Evolutionary conservation across 2,329 filamentous ascomycete species (phyloP).

Genomic region (Fusarium avenaceum): DNA sequence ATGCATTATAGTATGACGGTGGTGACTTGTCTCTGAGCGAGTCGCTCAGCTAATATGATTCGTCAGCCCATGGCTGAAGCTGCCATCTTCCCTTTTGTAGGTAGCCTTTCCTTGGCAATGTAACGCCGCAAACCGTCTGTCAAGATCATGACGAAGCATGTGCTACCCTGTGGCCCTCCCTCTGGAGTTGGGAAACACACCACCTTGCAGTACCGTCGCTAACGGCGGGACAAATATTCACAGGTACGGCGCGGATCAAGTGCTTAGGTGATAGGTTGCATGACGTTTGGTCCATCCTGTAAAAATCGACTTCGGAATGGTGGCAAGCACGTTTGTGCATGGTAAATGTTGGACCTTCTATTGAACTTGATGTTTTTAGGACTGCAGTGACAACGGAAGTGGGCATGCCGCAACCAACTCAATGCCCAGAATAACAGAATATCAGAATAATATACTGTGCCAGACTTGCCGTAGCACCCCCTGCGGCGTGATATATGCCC

Average conservation of each 20-base stretch:
- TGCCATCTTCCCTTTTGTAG: constrained; percentile 12
- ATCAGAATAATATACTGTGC: constrained; percentile 3
- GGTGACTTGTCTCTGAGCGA: constrained; percentile 9
- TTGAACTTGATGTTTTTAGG: neutral
- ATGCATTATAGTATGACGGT: constrained; percentile 4
- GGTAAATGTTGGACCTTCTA: neutral
- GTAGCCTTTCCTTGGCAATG: constrained; percentile 22
- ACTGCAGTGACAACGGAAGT: neutral
- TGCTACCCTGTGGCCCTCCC: constrained; percentile 18
- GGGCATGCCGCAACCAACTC: constrained; percentile 1
- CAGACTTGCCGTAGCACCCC: constrained; percentile 9
- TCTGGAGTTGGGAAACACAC: constrained; percentile 19
- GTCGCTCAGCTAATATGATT: constrained; percentile 10
- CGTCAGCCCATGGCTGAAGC: constrained; percentile 9
- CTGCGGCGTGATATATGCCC: constrained; percentile 12
- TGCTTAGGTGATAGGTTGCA: constrained; percentile 6
- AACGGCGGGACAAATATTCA: constrained; percentile 47
- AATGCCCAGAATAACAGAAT: constrained; percentile 3
- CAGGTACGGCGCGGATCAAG: constrained; percentile 16
- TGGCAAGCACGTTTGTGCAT: neutral
- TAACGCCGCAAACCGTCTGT: constrained; percentile 29
- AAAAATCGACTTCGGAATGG: constrained; percentile 9
- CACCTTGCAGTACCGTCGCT: constrained; percentile 41
- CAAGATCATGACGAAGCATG: constrained; percentile 41
- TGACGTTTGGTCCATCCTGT: neutral